Evolutionary conservation across 164 flowering plant species (phyloP), one percentile per base, ranked within the genome.

Genomic region (Vitis rupestris): DNA sequence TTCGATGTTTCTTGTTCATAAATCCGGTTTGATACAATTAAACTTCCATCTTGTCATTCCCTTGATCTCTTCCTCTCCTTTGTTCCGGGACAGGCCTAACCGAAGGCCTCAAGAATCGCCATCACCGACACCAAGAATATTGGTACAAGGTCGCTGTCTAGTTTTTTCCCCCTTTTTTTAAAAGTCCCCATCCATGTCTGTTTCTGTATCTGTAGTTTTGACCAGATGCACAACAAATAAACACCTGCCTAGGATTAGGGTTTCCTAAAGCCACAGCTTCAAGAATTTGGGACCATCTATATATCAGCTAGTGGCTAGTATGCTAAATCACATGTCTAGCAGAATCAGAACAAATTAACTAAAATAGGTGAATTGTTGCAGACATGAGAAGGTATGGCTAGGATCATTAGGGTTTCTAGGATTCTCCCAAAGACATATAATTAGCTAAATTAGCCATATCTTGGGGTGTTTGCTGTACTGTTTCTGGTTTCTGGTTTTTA

Each of bases 111-210:
- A 53, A 53, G 56, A 37, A 37, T 37, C 44, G 7, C 44, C n/a
- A 15, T 53, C 15, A 53, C 56, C 56, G 56, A 53, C 56, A 53
- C 56, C 7, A 53, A 53, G n/a, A 12, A 53, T 11, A 53, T n/a
- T 53, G 16, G 56, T 53, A 53, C n/a, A n/a, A 53, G n/a, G 56
- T 53, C 56, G n/a, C 56, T 53, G 56, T 53, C 56, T 53, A 14
- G 1, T 10, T 53, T 53, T 13, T 53, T 53, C n/a, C 15, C n/a
- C n/a, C 6, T 3, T 53, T 5, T 53, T 12, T 13, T 13, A 14
- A 13, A 53, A 53, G 56, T 53, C 44, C 56, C 14, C n/a, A 53
- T 10, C 56, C 56, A 15, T 53, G 56, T 53, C 2, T 37, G 56
- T 53, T 5, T 53, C 7, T 53, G n/a, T 53, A 53, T 53, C 14